These are phyloP conservation scores for Tritrichomonas musculus DNA, from an alignment of 208 protist species.

Conservation along the genomic window DNA sequence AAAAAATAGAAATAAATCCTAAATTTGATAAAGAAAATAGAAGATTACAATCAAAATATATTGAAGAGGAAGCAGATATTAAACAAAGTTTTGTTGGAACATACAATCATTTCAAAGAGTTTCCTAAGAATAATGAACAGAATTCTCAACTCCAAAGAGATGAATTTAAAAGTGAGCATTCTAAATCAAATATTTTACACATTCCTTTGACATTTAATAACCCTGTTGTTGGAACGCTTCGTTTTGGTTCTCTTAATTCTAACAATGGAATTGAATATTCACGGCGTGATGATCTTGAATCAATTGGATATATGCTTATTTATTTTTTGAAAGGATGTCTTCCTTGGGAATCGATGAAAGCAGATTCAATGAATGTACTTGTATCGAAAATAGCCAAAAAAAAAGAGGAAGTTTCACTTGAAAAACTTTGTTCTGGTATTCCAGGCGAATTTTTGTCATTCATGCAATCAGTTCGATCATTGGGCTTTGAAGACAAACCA, in stretches of 20 bases:
- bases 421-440: conserved; percentile 78
- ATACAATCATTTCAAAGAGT: conserved; percentile 96
- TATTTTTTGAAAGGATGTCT: conserved; percentile 96
- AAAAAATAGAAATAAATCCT: too few species aligned
- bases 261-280: conserved; percentile 93
- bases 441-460: conserved; percentile 84
- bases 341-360: conserved; percentile 92
- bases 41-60: too few species aligned
- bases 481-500: conserved; percentile 96
- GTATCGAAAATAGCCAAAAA: conserved; percentile 93
- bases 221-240: conserved; percentile 77
- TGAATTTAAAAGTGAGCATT: too few species aligned
- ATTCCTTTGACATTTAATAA: conserved; percentile 78
- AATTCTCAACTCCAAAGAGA: too few species aligned
- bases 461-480: conserved; percentile 83
- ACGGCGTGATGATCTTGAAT: conserved; percentile 67
- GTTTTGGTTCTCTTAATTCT: conserved; percentile 97
- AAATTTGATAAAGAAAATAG: too few species aligned
- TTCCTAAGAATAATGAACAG: conserved; percentile 50
- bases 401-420: conserved; percentile 86
- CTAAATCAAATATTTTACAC: too few species aligned
- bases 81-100: too few species aligned
- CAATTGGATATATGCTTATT: conserved; percentile 94
- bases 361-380: conserved; percentile 87
- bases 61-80: too few species aligned